Evolutionary conservation across 2,329 filamentous ascomycete species (phyloP).

Genomic region (Curvularia lunata): DNA sequence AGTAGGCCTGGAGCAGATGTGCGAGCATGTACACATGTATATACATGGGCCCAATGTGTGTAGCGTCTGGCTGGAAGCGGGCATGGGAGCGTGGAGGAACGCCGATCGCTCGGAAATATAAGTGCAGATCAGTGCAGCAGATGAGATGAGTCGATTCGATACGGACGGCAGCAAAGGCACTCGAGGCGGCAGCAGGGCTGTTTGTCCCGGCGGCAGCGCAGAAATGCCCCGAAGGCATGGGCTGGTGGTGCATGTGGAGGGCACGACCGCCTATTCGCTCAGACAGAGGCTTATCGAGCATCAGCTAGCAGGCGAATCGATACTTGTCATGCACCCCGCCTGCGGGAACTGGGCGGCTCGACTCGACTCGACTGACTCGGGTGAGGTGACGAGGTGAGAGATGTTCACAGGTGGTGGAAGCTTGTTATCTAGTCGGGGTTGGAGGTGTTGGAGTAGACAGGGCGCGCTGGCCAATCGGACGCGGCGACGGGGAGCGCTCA

Average conservation of each 20-base stretch:
- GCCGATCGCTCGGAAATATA: constrained; percentile 10
- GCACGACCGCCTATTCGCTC: not conserved
- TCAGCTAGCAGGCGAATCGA: not conserved
- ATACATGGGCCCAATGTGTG: not conserved
- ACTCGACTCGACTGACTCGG: too few relatives aligned
- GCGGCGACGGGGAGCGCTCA: not conserved
- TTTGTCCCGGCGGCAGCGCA: not conserved
- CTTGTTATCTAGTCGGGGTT: not conserved
- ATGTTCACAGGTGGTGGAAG: not conserved
- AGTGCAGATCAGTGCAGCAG: constrained; percentile 5
- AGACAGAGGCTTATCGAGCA: not conserved
- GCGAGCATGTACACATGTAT: not conserved
- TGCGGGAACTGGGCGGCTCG: too few relatives aligned
- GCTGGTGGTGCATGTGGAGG: not conserved
- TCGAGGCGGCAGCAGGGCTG: not conserved
- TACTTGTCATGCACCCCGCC: not conserved
- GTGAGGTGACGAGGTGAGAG: not conserved
- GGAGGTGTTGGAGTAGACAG: not conserved
- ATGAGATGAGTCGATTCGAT: not conserved
- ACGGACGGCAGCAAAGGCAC: not conserved
- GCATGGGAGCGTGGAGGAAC: not conserved
- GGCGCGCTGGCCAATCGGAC: not conserved
- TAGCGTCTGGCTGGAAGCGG: not conserved
- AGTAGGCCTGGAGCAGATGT: not conserved
- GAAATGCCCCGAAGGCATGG: not conserved